Conservation (phyloP, 352 stramenopile genomes). For the Paralagenidium karlingii region DNA sequence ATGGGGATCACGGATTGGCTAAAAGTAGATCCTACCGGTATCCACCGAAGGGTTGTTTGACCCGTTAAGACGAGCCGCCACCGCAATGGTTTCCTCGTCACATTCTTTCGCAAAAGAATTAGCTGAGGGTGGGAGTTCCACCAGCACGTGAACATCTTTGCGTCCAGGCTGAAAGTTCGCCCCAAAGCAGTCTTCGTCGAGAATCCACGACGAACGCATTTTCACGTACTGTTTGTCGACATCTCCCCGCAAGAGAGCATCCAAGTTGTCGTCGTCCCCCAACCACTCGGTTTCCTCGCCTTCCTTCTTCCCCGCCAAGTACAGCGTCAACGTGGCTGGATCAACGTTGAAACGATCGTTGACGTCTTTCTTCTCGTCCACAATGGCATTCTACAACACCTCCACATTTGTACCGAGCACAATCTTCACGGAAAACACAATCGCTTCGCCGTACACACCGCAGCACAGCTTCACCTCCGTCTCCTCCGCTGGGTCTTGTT, state of each 20-base stretch:
- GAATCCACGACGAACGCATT: slow-evolving; percentile 5
- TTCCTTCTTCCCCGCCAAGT: slow-evolving; percentile 5
- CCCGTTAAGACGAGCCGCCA: slow-evolving; percentile 4
- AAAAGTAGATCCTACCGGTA: too few relatives aligned
- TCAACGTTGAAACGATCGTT: background rate
- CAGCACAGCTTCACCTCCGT: slow-evolving; percentile 4
- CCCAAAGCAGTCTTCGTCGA: slow-evolving; percentile 6
- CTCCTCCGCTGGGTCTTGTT: too few relatives aligned
- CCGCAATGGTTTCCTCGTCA: slow-evolving; percentile 1
- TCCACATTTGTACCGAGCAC: slow-evolving; percentile 5
- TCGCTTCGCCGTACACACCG: slow-evolving; percentile 4
- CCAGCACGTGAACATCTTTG: slow-evolving; percentile 4
- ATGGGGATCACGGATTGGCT: too few relatives aligned
- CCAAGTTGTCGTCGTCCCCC: slow-evolving; percentile 1
- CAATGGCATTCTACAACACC: slow-evolving; percentile 2
- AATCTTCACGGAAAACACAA: too few relatives aligned
- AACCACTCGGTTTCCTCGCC: background rate
- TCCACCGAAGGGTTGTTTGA: slow-evolving; percentile 5
- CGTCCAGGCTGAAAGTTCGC: slow-evolving; percentile 1
- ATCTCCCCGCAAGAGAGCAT: slow-evolving; percentile 3
- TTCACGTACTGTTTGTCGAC: slow-evolving; percentile 1
- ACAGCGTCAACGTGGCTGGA: slow-evolving; percentile 4
- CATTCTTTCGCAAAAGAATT: slow-evolving; percentile 7
- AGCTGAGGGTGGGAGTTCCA: too few relatives aligned
- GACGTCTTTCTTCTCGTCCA: background rate